Base-by-base conservation (phyloP, 2,329 filamentous ascomycete species). In the Tricladium varicosporioides region DNA sequence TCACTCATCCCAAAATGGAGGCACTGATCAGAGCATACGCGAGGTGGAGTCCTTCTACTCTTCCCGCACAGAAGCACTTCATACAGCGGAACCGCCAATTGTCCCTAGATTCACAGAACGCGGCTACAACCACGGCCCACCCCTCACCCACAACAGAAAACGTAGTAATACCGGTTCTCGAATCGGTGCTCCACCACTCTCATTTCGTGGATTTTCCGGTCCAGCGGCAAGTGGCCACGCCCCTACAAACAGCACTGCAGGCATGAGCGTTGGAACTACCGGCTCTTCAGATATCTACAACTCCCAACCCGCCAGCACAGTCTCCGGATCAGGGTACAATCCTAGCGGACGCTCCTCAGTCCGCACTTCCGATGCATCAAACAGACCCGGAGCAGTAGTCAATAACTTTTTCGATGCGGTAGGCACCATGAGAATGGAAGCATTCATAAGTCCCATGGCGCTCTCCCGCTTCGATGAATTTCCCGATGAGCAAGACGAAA, bases 341-440 rank as follows among this genome's bases (percentile, higher is more conserved):
- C 59, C 61, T 9, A 66, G 76, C 74, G 58, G 70, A 68, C 64
- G 64, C 18, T 67, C 66, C 8, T 69, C 67, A 0, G 63, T 69
- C 45, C 66, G 69, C 8, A 69, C 69, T 14, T 70, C 66, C 7
- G 69, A 71, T 49, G 68, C 67, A 2, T 66, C 64, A 14, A 56
- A 60, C 44, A 63, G 67, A 5, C 67, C 69, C 15, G 65, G 47
- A 70, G 63, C 59, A 5, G 66, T 68, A 11, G 65, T 67, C 10
- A 70, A 70, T 43, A 71, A 71, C 71, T 92, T 94, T 75, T 94
- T 94, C 68, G 92, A 95, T 65, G 89, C 89, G 1, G 87, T 95
- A 57, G 92, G 92, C 1, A 97, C 92, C 1, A 85, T 97, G 48
- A 85, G 94, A 27, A 97, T 99, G 93, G 93, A 97, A 72, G 94